Base-by-base conservation (phyloP, 257 asterid genomes). In the Solanum phureja region DNA sequence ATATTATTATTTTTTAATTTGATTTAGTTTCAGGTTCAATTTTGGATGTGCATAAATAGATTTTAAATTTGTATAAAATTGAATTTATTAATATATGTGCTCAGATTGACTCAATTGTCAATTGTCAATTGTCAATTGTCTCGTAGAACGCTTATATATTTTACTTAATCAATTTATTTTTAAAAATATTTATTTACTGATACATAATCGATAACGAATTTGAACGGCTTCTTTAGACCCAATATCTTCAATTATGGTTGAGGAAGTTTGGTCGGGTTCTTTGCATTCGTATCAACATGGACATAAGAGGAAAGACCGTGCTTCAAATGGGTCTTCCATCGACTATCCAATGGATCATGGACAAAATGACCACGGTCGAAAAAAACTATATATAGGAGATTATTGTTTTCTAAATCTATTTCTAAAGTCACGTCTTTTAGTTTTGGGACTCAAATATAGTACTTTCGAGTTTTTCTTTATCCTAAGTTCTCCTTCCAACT, bases 401-500 rank as follows among this genome's bases (percentile, higher is more conserved):
- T 0, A 5, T 0, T 2, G 31, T 24, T 62, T 62, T 11, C 7
- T 2, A 4, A 62, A n/a, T 62, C 27, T 2, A 10, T 8, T 62
- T 3, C 0, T 62, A 0, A 62, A 62, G 1, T n/a, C 33, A n/a
- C 1, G 0, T 62, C 0, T 62, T 62, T 62, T 11, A n/a, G 3
- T 62, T 62, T 2, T 62, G 31, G 7, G 2, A 2, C 0, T 62
- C 0, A 62, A 62, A 0, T 23, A n/a, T 1, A 62, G 33, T n/a
- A n/a, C 33, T 1, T 4, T n/a, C 1, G 13, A 62, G 16, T 62
- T 62, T 5, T 7, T n/a, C 14, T 4, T 60, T 62, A n/a, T 62
- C 0, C 33, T 0, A n/a, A 62, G 29, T 10, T 23, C 1, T 23
- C 3, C 1, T 7, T 58, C 0, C 7, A 21, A 23, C 7, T 23